Evolutionary conservation across 805 yeast genomes (phyloP), one percentile per base, ranked within the genome.

Genomic region (Zygosaccharomyces lentus): DNA sequence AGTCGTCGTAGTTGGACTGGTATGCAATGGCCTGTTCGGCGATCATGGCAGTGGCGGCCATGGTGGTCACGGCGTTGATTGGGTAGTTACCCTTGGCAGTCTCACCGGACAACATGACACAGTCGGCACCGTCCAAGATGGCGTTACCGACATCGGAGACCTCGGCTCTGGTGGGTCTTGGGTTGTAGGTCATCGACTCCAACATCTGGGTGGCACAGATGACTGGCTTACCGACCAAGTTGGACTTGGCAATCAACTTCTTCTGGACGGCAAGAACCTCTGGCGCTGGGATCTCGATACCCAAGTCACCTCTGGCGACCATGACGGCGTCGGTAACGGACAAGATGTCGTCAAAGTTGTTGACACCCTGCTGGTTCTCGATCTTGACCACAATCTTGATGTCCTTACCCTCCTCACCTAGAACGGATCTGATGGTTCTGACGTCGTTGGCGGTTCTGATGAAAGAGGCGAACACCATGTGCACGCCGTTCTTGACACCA

Each of bases 231-330:
- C 97, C 99, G 58, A 96, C 98, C 69, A 91, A 77, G 84, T 93
- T 95, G 80, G 96, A 93, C 78, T 93, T 93, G 67, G 99, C 98
- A 70, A 93, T 91, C 76, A 93, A 80, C 78, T 90, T 96, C 81
- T 93, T 93, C 78, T 93, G 99, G 61, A 90, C 98, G 63, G 93
- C 89, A 71, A 93, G 90, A 54, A 93, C 99, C 77, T 90, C 95
- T 56, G 97, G 91, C 57, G 99, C 98, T 58, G 98, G 98, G 66
- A 93, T 93, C 78, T 93, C 99, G 66, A 93, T 93, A 80, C 99
- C 99, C 65, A 93, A 80, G 73, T 93, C 99, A 80, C 99, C 99
- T 76, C 99, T 85, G 65, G 99, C 99, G 70, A 93, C 98, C 99
- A 93, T 93, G 67, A 93, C 96, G 78, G 98, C 99, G 70, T 93